These are phyloP conservation scores for Trichoderma guizhouense DNA, from an alignment of 2,329 filamentous ascomycete genomes.

Conservation along the genomic window DNA sequence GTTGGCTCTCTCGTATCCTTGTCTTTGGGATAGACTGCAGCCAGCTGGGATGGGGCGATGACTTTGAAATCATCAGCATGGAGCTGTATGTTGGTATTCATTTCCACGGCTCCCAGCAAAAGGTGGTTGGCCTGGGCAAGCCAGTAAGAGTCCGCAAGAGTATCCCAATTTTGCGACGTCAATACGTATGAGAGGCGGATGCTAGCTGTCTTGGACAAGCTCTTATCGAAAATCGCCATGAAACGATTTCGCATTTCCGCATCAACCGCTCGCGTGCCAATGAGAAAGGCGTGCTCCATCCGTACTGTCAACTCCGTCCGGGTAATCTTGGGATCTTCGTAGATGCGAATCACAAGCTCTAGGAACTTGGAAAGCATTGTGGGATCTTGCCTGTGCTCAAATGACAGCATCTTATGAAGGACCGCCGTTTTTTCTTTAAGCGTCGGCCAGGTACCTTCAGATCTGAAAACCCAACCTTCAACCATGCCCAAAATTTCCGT, in stretches of 20 bases:
- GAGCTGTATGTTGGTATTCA: slow-evolving; percentile 73
- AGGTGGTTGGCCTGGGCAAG: slow-evolving; percentile 91
- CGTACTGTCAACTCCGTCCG: slow-evolving; percentile 93
- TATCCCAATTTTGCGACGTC: slow-evolving; percentile 94
- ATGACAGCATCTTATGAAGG: slow-evolving; percentile 97
- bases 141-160: slow-evolving; percentile 93
- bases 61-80: slow-evolving; percentile 81
- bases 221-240: slow-evolving; percentile 93
- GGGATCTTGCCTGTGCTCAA: slow-evolving; percentile 79
- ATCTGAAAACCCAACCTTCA: slow-evolving; percentile 93
- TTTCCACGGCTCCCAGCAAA: slow-evolving; percentile 85
- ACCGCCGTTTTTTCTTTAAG: slow-evolving; percentile 99
- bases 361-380: slow-evolving; percentile 90
- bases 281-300: slow-evolving; percentile 96
- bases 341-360: slow-evolving; percentile 94
- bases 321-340: slow-evolving; percentile 94
- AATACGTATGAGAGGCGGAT: slow-evolving; percentile 87
- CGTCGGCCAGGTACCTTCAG: slow-evolving; percentile 91
- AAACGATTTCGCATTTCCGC: slow-evolving; percentile 97
- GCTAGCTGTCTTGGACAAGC: slow-evolving; percentile 86
- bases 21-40: slow-evolving; percentile 71
- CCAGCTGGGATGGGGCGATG: slow-evolving; percentile 69
- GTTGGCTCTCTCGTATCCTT: slow-evolving; percentile 63
- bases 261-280: slow-evolving; percentile 88
- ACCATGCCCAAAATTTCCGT: slow-evolving; percentile 93